Conservation (phyloP, 2,329 filamentous ascomycete species). For the Microdochium paspali region DNA sequence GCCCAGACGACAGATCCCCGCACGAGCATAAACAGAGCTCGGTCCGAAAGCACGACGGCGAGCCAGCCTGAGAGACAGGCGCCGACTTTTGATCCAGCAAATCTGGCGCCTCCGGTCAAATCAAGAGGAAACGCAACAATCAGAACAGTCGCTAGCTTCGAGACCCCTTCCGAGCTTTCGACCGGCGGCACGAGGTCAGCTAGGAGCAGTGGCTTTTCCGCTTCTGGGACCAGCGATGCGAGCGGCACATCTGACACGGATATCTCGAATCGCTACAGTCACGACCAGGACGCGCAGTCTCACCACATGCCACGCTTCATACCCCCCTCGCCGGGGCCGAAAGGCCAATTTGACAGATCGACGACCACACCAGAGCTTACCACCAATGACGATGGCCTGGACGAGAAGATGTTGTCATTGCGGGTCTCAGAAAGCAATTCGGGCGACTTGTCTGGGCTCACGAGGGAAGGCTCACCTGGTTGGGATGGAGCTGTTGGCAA, state of each 20-base stretch:
- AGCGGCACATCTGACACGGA: conserved; percentile 35
- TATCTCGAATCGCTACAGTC: background rate
- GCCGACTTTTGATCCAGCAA: background rate
- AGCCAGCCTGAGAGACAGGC: background rate
- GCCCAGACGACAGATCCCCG: background rate
- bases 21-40: too few relatives aligned
- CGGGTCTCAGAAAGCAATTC: conserved; percentile 25
- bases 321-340: conserved; percentile 11
- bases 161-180: conserved; percentile 31
- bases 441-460: conserved; percentile 13
- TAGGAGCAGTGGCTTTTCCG: conserved; percentile 43
- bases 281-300: conserved; percentile 18
- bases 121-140: conserved; percentile 28
- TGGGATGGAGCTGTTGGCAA: conserved; percentile 64
- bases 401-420: conserved; percentile 12
- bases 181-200: conserved; percentile 26
- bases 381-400: conserved; percentile 8
- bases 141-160: conserved; percentile 46
- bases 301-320: conserved; percentile 6
- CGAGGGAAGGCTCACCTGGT: conserved; percentile 18
- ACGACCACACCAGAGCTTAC: conserved; percentile 7
- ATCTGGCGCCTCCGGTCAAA: background rate
- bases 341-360: conserved; percentile 5
- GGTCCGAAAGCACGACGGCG: background rate
- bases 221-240: conserved; percentile 44